Evolutionary conservation across 768 basidiomycete species (phyloP), one percentile per base, ranked within the genome.

Genomic region (Sporobolomyces pararoseus): DNA sequence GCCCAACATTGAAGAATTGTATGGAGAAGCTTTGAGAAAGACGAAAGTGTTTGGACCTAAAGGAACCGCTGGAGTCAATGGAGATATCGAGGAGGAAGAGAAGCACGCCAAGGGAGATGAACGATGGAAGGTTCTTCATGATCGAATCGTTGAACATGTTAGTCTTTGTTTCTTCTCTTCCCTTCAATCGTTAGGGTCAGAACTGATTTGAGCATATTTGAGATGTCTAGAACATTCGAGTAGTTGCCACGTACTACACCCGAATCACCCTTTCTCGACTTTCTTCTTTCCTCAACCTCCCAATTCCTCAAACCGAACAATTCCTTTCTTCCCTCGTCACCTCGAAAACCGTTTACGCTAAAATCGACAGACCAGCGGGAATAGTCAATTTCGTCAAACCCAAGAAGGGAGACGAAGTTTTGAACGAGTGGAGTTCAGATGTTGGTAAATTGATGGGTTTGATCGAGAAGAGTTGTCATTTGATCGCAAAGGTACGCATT

Each of bases 371-470:
- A 65, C 93, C 93, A 58, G 83, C 88, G 4, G 94, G 92, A 5
- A 85, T 97, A 63, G 86, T 99, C 65, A 88, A 83, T 77, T 99
- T 99, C 84, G 86, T 86, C 75, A 85, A 84, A 75, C 89, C 88
- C 80, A 86, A 87, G 74, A 87, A 84, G 63, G 71, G 71, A 25
- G 94, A 97, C 78, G 92, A 96, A 76, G 88, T 92, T 7, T 88
- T 99, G 88, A 98, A 98, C 78, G 91, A 91, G 71, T 99, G 96
- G 95, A 94, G 91, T 80, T 89, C 87, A 27, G 94, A 98, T 77
- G 91, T 99, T 85, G 89, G 88, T 76, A 92, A 89, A 81, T 81
- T 99, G 77, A 83, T 99, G 69, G 74, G 89, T 23, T 80, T 96
- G 49, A 90, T 93, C 19, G 96, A 99, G 82, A 97, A 97, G 85